Percentiles rank a stretch among this genome's conserved stretches.
phyloP scores from a whole-genome alignment of 306 rosid species.

The Ceratonia siliqua region DNA sequence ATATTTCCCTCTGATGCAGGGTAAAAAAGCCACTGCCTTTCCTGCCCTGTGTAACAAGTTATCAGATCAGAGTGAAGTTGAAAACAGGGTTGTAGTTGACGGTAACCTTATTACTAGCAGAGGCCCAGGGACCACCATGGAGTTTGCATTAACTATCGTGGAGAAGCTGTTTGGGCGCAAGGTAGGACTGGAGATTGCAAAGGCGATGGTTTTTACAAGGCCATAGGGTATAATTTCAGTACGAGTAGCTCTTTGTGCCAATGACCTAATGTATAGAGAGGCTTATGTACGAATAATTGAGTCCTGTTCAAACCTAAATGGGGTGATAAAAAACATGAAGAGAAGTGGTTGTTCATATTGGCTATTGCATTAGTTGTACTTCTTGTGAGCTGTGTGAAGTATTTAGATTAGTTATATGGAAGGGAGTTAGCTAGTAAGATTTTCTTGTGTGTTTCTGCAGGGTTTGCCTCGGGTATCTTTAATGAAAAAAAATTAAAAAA shows the following conservation, averaged over 20 bases:
- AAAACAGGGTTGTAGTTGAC: constrained; percentile 65
- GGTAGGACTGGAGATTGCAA: constrained; percentile 51
- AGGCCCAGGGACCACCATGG: constrained; percentile 73
- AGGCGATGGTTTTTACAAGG: constrained; percentile 43
- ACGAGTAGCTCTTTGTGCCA: background rate
- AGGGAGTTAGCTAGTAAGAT: no score
- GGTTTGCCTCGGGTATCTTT: no score
- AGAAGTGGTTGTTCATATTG: background rate
- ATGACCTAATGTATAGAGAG: background rate
- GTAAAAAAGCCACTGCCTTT: constrained; percentile 64
- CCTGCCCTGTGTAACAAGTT: constrained; percentile 62
- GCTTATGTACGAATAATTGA: constrained; percentile 28
- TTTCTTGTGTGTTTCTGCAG: no score
- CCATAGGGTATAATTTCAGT: constrained; percentile 26
- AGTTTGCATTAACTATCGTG: constrained; percentile 61
- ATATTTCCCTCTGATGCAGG: constrained; percentile 35
- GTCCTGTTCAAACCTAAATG: background rate
- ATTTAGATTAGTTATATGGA: no score
- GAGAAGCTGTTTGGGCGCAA: constrained; percentile 61
- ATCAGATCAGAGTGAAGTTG: constrained; percentile 55
- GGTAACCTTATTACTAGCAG: constrained; percentile 72
- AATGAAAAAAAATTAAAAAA: no score
- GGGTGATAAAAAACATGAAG: background rate
- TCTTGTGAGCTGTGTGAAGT: no score
- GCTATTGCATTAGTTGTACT: background rate